These are phyloP conservation scores for Eimeria acervulina DNA, from an alignment of 169 alveolate genomes.

Conservation along the genomic window DNA sequence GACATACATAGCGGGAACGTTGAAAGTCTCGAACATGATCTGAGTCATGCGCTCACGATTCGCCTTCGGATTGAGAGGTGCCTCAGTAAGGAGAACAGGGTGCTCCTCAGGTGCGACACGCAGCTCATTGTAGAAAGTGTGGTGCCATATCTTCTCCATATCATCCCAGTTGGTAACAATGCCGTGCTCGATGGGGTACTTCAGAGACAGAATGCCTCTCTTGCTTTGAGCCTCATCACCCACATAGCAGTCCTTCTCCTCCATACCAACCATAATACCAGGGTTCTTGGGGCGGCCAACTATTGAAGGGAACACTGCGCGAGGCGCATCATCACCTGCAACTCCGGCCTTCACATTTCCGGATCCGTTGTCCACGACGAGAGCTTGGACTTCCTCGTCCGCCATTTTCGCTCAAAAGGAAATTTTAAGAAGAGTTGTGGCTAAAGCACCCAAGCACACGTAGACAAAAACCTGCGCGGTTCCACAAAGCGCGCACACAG, in stretches of 20 bases:
- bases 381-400: conserved; percentile 95
- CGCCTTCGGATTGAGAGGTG: conserved; percentile 99
- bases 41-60: conserved; percentile 99
- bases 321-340: conserved; percentile 99
- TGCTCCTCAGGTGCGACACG: conserved; percentile 99
- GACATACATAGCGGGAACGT: conserved; percentile 99
- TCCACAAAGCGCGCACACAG: conserved; percentile 77
- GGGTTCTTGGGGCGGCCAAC: conserved; percentile 98
- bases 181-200: conserved; percentile 99
- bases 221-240: conserved; percentile 99
- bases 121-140: conserved; percentile 98
- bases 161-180: conserved; percentile 99
- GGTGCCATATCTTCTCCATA: conserved; percentile 99
- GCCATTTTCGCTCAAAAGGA: conserved; percentile 84
- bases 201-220: conserved; percentile 98
- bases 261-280: conserved; percentile 98
- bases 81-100: conserved; percentile 98
- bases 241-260: conserved; percentile 97
- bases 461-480: conserved; percentile 66
- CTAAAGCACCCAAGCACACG: conserved; percentile 69
- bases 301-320: conserved; percentile 98
- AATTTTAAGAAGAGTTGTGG: conserved; percentile 48
- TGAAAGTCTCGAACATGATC: conserved; percentile 98
- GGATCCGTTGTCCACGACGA: conserved; percentile 99
- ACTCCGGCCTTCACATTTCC: conserved; percentile 99